These are phyloP conservation scores for Leptodontidium sp. DNA, from an alignment of 2,329 filamentous ascomycete species.

Conservation along the genomic window DNA sequence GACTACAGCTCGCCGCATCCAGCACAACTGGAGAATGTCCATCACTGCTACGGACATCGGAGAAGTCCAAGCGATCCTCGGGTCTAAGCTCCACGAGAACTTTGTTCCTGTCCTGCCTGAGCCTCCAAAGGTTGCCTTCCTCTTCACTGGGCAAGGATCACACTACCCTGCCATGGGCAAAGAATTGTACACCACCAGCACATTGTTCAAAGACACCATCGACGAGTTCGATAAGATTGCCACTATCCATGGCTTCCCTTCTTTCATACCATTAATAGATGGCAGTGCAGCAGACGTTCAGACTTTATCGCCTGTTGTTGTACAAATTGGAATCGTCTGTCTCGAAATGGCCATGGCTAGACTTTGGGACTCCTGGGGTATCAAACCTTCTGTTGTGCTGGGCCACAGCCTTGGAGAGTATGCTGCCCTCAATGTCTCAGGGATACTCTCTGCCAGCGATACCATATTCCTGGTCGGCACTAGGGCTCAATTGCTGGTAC, in stretches of 20 bases:
- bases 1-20: conserved; percentile 58
- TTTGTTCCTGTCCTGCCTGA: conserved; percentile 45
- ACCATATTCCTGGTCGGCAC: conserved; percentile 75
- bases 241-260: conserved; percentile 40
- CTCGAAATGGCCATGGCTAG: conserved; percentile 64
- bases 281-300: conserved; percentile 49
- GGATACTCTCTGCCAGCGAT: conserved; percentile 74
- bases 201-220: conserved; percentile 40
- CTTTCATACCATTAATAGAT: conserved; percentile 50
- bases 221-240: conserved; percentile 40
- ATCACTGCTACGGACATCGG: conserved; percentile 53
- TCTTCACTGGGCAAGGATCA: conserved; percentile 56
- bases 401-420: conserved; percentile 77
- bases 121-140: conserved; percentile 43
- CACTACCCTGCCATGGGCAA: conserved; percentile 46
- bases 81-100: conserved; percentile 55
- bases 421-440: conserved; percentile 74
- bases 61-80: conserved; percentile 58
- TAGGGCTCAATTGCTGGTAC: conserved; percentile 57
- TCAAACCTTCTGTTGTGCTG: conserved; percentile 62
- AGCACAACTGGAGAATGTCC: conserved; percentile 65
- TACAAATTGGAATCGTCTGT: conserved; percentile 62
- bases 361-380: conserved; percentile 64
- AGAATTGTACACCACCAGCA: conserved; percentile 49
- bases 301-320: conserved; percentile 57